phyloP scores from a whole-genome alignment of 352 stramenopile genomes.

The Pythium aristosporum region DNA sequence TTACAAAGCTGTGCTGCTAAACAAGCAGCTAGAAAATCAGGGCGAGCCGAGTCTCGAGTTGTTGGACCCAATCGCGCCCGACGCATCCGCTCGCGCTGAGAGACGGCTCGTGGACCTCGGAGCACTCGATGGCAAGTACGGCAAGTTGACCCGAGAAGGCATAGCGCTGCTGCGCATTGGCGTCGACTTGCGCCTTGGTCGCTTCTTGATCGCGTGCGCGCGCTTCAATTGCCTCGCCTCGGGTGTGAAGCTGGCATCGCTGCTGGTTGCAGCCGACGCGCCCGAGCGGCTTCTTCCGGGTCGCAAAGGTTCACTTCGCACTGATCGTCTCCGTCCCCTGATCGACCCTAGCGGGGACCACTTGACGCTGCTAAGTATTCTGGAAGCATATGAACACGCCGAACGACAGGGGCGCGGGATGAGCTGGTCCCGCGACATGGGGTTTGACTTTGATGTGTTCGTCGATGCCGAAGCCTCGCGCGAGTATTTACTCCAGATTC shows the following conservation, averaged over 20 bases:
- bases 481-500: constrained; percentile 26
- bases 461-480: constrained; percentile 11
- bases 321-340: not conserved
- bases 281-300: constrained; percentile 24
- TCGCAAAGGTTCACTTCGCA: not conserved
- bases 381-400: constrained; percentile 25
- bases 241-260: constrained; percentile 25
- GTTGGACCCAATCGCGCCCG: constrained; percentile 22
- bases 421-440: constrained; percentile 17
- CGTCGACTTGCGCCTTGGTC: constrained; percentile 26
- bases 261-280: constrained; percentile 20
- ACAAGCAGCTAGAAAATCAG: constrained; percentile 15
- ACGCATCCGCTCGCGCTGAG: not conserved
- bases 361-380: constrained; percentile 28
- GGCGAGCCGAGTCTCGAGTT: constrained; percentile 15
- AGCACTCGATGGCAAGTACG: constrained; percentile 14
- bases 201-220: constrained; percentile 27
- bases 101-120: constrained; percentile 16
- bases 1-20: constrained; percentile 29
- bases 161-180: constrained; percentile 19
- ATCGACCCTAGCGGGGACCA: constrained; percentile 28
- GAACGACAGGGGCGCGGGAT: constrained; percentile 5
- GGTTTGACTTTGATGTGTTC: constrained; percentile 25
- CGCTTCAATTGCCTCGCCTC: constrained; percentile 24
- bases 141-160: constrained; percentile 22